These are phyloP conservation scores for Tuber calosporum DNA, from an alignment of 495 filamentous ascomycete species.

Conservation along the genomic window DNA sequence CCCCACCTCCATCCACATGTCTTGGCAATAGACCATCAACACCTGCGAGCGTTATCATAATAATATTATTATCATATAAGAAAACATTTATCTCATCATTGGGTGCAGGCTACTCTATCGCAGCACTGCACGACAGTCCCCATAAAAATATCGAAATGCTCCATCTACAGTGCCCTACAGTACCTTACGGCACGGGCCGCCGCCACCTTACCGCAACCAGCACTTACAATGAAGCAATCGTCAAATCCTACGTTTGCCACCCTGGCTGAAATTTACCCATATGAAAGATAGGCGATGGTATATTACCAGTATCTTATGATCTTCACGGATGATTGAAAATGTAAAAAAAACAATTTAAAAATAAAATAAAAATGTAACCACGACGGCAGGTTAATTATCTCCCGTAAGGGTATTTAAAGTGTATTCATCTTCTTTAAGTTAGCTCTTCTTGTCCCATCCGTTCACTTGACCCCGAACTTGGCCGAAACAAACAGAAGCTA, in stretches of 20 bases:
- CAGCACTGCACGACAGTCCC: neutral
- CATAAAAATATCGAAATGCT: neutral
- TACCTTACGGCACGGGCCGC: neutral
- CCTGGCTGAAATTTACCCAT: neutral
- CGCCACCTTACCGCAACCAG: neutral
- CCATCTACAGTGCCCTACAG: neutral
- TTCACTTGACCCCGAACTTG: slow-evolving; percentile 2
- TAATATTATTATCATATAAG: slow-evolving; percentile 16
- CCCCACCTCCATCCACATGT: slow-evolving; percentile 7
- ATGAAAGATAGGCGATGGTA: neutral
- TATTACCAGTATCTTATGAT: neutral
- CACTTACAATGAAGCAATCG: neutral
- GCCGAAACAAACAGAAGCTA: slow-evolving; percentile 10
- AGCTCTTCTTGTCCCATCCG: neutral
- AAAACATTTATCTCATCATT: slow-evolving; percentile 37
- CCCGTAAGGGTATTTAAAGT: slow-evolving; percentile 18
- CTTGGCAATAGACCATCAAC: slow-evolving; percentile 20
- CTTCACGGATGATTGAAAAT: neutral
- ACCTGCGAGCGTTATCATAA: neutral
- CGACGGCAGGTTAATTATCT: slow-evolving; percentile 29
- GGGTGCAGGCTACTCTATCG: neutral
- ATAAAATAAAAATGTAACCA: slow-evolving; percentile 3
- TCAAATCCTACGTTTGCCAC: neutral
- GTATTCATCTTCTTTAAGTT: neutral
- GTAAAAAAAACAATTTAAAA: neutral